These are phyloP conservation scores for Talaromyces sp. DNA, from an alignment of 2,329 filamentous ascomycete genomes.

Conservation along the genomic window DNA sequence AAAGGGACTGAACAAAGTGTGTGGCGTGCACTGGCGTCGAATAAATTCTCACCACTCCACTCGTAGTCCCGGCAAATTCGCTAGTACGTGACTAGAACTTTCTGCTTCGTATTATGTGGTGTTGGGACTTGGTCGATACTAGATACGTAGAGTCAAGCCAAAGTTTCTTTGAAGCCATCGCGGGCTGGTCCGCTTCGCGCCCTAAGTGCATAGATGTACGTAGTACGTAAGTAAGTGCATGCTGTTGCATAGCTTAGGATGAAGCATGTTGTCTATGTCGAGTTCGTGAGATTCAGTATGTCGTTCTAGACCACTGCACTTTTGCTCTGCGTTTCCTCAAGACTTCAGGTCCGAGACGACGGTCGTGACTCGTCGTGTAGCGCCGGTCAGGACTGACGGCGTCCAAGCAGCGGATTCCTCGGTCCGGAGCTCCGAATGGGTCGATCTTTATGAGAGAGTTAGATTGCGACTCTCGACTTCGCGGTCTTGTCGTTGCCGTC, in stretches of 20 bases:
- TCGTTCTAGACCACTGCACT: not conserved
- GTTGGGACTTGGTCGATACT: not conserved
- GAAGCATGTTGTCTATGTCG: not conserved
- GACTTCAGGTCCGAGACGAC: slow-evolving; percentile 1
- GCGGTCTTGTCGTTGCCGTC: no score
- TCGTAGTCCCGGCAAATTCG: not conserved
- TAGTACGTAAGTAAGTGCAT: not conserved
- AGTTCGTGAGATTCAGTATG: not conserved
- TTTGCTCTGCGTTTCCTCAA: not conserved
- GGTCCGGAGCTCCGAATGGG: slow-evolving; percentile 2
- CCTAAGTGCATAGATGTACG: not conserved
- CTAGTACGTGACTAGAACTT: not conserved
- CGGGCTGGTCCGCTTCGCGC: slow-evolving; percentile 4
- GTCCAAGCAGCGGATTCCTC: not conserved
- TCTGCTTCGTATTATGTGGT: not conserved
- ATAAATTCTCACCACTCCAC: not conserved
- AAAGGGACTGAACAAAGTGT: not conserved
- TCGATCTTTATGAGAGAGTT: no score
- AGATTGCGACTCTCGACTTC: no score
- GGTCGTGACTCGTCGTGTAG: not conserved
- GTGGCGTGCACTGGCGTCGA: not conserved
- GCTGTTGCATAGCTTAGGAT: not conserved
- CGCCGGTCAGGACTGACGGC: not conserved
- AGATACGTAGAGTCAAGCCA: not conserved
- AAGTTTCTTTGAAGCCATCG: slow-evolving; percentile 1